Evolutionary conservation across 2,329 filamentous ascomycete genomes (phyloP), one percentile per base, ranked within the genome.

Genomic region (Teratosphaeria epicoccoides): DNA sequence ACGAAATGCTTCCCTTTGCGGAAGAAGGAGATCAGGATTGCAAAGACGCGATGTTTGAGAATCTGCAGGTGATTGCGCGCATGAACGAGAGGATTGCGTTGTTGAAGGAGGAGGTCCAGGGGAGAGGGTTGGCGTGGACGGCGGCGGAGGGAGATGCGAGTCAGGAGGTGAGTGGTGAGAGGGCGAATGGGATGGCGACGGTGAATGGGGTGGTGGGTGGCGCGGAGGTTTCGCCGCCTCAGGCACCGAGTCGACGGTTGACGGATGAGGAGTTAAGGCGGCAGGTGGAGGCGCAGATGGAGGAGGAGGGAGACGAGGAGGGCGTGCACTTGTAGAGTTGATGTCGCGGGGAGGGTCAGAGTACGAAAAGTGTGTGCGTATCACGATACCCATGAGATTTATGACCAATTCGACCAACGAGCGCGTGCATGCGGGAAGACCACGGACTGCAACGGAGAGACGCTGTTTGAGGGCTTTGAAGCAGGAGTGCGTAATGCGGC

Each of bases 41-140:
- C 72, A 71, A 80, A 58, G 84, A 88, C 52, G 86, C 85, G 53
- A 85, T 89, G 64, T 67, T 71, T 52, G 85, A 90, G 69, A 89
- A 89, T 68, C 76, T 82, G 60, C 67, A 64, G 20, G 84, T 89
- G 52, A 84, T 90, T 52, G 73, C 68, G 55, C 77, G 84, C 59
- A 85, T 88, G 78, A 73, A 77, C 55, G 78, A 82, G 69, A 75
- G 85, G 65, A 77, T 88, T 55, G 73, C 71, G 50, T 66, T 88
- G 47, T 72, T 88, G 55, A 79, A 76, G 57, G 70, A 64, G 43
- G 86, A 90, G 70, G 80, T 88, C 7, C 75, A 78, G 59, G 78
- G 82, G 67, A 71, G 81, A 55, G 79, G 80, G 2, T 68, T 79
- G 66, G 65, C 62, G 26, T 83, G 79, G 79, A 68, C 61, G 44